Base-by-base conservation (phyloP, 768 basidiomycete genomes). In the Goffeauzyma gilvescens region DNA sequence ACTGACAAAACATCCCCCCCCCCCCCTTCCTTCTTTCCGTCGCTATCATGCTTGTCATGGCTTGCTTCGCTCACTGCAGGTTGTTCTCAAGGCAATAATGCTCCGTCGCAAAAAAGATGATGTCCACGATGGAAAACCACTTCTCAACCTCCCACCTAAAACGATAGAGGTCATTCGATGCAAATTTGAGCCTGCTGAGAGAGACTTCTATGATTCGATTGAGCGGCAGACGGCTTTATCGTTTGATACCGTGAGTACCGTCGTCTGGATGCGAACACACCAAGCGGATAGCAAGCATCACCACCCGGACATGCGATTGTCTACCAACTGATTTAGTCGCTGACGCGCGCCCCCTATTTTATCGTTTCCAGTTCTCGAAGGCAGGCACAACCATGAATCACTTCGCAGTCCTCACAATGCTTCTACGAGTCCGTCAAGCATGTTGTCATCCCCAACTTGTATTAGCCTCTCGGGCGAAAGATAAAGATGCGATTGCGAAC, bases 381-480 rank as follows among this genome's bases (percentile, higher is more conserved):
- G 43, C 39, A 12, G 63, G 63, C 6, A 57, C 60, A 3, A 60
- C 55, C 5, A 55, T 60, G 57, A 65, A 67, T 42, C 66, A 65
- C 41, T 64, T 63, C 1, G 57, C 57, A 3, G 60, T 67, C 13
- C 49, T 69, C 41, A 62, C 58, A 2, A 50, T 65, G 45, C 46
- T 69, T 13, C 71, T 93, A 36, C 74, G 90, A 23, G 69, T 95
- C 35, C 76, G 90, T 22, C 90, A 98, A 72, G 87, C 87, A 0
- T 95, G 87, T 59, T 81, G 85, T 52, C 89, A 93, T 55, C 86
- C 87, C 0, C 69, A 73, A 0, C 72, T 93, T 8, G 77, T 90
- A 12, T 73, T 77, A 3, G 76, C 60, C 78, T 78, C 65, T 70
- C 43, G 58, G 12, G 38, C 44, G 4, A 69, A 68, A 12, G 86